phyloP scores from a whole-genome alignment of 2,329 filamentous ascomycete species.

The Trichoderma pleuroti region DNA sequence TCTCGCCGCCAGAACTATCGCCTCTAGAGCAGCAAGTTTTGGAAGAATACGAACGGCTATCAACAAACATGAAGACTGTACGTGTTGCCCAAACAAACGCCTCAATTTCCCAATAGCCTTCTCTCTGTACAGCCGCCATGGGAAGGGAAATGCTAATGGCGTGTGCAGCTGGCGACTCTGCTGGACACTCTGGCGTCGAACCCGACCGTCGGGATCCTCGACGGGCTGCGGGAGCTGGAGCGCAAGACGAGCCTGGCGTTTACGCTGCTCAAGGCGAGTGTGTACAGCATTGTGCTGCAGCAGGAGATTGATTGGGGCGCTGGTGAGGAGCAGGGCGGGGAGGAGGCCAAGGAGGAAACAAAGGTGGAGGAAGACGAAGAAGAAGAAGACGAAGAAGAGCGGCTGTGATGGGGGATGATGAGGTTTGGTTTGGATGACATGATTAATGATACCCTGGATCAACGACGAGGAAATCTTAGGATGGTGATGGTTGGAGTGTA shows the following conservation, averaged over 20 bases:
- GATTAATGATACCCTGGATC: not conserved
- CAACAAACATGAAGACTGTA: slow-evolving; percentile 90
- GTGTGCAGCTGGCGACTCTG: slow-evolving; percentile 48
- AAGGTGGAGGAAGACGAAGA: not conserved
- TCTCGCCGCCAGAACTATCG: slow-evolving; percentile 57
- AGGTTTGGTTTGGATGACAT: not conserved
- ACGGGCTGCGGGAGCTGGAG: slow-evolving; percentile 83
- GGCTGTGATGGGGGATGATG: not conserved
- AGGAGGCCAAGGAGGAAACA: not conserved
- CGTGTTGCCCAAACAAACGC: slow-evolving; percentile 20
- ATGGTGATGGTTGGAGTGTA: too few relatives aligned
- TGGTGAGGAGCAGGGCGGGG: slow-evolving; percentile 9
- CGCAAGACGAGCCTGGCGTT: slow-evolving; percentile 93
- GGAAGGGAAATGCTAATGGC: not conserved
- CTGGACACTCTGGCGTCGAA: slow-evolving; percentile 63
- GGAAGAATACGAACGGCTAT: slow-evolving; percentile 84
- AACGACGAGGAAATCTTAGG: not conserved
- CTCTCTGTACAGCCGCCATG: too few relatives aligned
- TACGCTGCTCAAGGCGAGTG: slow-evolving; percentile 93
- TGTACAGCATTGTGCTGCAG: slow-evolving; percentile 97
- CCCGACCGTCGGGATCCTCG: slow-evolving; percentile 77
- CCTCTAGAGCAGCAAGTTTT: slow-evolving; percentile 90
- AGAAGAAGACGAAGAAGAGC: not conserved
- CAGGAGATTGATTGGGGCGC: slow-evolving; percentile 81
- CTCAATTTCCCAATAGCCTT: not conserved